These are phyloP conservation scores for Neurospora tetrasperma DNA, from an alignment of 495 filamentous ascomycete genomes.

Conservation along the genomic window DNA sequence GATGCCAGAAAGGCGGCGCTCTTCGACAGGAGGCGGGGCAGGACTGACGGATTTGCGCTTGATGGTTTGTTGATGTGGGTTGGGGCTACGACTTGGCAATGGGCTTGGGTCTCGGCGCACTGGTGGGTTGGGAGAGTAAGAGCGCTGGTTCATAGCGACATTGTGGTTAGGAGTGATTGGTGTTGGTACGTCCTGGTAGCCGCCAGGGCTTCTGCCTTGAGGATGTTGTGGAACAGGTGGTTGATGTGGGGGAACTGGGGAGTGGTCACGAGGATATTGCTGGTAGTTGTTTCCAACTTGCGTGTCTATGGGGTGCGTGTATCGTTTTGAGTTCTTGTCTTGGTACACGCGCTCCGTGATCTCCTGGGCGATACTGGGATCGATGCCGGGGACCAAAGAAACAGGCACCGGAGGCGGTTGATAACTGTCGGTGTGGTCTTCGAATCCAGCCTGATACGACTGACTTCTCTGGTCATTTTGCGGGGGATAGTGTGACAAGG, in stretches of 20 bases:
- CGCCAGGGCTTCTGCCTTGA: slow-evolving; percentile 22
- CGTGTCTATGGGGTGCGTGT: slow-evolving; percentile 29
- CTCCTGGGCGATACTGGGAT: slow-evolving; percentile 46
- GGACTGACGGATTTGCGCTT: slow-evolving; percentile 72
- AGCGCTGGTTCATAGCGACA: slow-evolving; percentile 30
- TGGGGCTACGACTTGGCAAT: slow-evolving; percentile 18
- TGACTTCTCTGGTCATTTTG: slow-evolving; percentile 12
- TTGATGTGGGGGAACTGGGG: background rate
- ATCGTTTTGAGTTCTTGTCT: slow-evolving; percentile 34
- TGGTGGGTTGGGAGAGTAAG: slow-evolving; percentile 49
- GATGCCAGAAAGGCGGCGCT: slow-evolving; percentile 47
- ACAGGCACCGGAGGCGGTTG: slow-evolving; percentile 45
- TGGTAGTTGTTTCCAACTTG: slow-evolving; percentile 7
- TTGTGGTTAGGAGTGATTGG: slow-evolving; percentile 20
- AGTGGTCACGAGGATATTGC: background rate
- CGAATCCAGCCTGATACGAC: slow-evolving; percentile 23
- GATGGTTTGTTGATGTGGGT: slow-evolving; percentile 40
- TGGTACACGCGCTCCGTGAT: slow-evolving; percentile 42
- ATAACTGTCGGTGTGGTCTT: slow-evolving; percentile 27
- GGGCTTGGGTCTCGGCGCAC: slow-evolving; percentile 15
- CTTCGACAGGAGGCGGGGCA: slow-evolving; percentile 46
- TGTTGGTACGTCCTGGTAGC: slow-evolving; percentile 30
- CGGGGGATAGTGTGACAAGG: slow-evolving; percentile 10
- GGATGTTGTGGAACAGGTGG: background rate
- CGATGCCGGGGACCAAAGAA: slow-evolving; percentile 62